phyloP scores from a whole-genome alignment of 768 basidiomycete species.

The Lepiota venenata region DNA sequence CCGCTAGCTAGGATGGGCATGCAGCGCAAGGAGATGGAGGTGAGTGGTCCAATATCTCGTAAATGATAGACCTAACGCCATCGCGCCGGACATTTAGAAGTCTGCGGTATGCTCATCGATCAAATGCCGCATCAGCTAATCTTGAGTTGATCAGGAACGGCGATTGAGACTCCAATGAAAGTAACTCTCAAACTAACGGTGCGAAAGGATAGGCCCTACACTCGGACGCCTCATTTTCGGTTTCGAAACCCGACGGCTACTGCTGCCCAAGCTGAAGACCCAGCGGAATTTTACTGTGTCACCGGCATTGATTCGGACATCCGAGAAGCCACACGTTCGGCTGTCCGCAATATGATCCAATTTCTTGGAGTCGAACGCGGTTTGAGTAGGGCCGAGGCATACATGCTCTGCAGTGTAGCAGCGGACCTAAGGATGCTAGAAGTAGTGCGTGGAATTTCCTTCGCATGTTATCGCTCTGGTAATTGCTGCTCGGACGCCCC shows the following conservation, averaged over 20 bases:
- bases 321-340: slow-evolving; percentile 50
- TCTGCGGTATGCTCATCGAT: slow-evolving; percentile 42
- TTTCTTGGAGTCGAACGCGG: slow-evolving; percentile 38
- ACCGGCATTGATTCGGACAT: slow-evolving; percentile 57
- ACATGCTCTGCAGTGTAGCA: slow-evolving; percentile 39
- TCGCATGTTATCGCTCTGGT: slow-evolving; percentile 1
- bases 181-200: slow-evolving; percentile 53
- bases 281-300: slow-evolving; percentile 50
- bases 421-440: slow-evolving; percentile 62
- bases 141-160: slow-evolving; percentile 40
- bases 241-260: slow-evolving; percentile 26
- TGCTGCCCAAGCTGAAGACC: neutral
- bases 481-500: neutral
- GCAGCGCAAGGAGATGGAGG: slow-evolving; percentile 68
- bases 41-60: slow-evolving; percentile 20
- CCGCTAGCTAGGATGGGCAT: slow-evolving; percentile 49
- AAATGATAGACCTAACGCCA: neutral
- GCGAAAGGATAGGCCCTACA: slow-evolving; percentile 52
- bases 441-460: slow-evolving; percentile 36
- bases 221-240: slow-evolving; percentile 54
- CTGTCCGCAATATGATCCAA: slow-evolving; percentile 56
- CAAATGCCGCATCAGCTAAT: neutral
- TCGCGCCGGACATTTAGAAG: slow-evolving; percentile 35
- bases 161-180: slow-evolving; percentile 62
- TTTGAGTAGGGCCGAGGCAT: slow-evolving; percentile 11